Evolutionary conservation across 2,329 filamentous ascomycete genomes (phyloP).

Genomic region (Ceratocystis albifundus): DNA sequence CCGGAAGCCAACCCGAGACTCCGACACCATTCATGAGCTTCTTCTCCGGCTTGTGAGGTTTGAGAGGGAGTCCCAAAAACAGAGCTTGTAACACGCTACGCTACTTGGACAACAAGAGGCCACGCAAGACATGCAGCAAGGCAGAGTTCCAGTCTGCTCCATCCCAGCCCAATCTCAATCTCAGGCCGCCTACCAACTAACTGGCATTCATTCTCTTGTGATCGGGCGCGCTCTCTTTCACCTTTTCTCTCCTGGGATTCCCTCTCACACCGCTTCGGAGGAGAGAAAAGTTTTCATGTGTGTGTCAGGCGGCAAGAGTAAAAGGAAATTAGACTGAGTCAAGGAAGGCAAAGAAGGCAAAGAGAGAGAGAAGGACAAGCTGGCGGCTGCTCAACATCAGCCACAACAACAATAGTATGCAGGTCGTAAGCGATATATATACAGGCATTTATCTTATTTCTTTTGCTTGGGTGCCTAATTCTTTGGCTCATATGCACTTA

Average conservation of each 20-base stretch:
- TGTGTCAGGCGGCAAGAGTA: neutral
- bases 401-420: neutral
- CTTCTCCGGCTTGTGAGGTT: neutral
- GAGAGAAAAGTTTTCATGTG: neutral
- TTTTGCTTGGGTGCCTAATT: neutral
- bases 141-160: no score
- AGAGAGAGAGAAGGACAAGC: neutral
- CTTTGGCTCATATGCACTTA: neutral
- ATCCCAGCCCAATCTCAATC: no score
- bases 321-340: neutral
- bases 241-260: no score
- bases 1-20: neutral
- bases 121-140: neutral
- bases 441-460: neutral
- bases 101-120: neutral
- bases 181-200: no score
- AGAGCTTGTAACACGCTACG: neutral
- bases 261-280: neutral
- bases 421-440: neutral
- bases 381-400: no score
- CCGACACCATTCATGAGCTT: neutral
- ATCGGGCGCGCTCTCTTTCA: no score
- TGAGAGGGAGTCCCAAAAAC: neutral
- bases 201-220: no score
- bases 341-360: neutral